Evolutionary conservation across 768 basidiomycete genomes (phyloP).

Genomic region (Pulveroboletus sp.): DNA sequence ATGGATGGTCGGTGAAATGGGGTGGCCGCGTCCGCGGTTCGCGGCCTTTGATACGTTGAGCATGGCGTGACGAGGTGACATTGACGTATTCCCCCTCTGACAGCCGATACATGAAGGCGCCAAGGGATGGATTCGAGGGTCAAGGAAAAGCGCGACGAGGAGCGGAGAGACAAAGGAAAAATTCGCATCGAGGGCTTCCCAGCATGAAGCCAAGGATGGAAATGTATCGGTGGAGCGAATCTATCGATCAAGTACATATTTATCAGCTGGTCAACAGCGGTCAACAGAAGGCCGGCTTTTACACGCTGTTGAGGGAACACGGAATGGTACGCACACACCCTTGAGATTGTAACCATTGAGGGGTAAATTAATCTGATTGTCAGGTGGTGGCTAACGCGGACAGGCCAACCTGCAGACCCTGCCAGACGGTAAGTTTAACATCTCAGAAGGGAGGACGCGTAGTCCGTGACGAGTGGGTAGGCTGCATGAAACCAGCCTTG

Average conservation of each 20-base stretch:
- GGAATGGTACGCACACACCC: constrained; percentile 1
- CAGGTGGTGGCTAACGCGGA: constrained; percentile 11
- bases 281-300: constrained; percentile 15
- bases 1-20: constrained; percentile 7
- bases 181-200: not conserved
- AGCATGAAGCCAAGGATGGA: constrained; percentile 1
- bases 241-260: constrained; percentile 18
- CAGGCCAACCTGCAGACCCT: constrained; percentile 9
- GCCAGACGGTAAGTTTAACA: constrained; percentile 13
- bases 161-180: not conserved
- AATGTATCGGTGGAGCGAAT: not conserved
- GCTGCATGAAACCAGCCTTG: constrained; percentile 9
- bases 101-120: not conserved
- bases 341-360: constrained; percentile 19
- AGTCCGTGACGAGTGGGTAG: not conserved
- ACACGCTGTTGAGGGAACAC: constrained; percentile 7
- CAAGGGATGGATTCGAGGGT: not conserved
- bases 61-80: constrained; percentile 1
- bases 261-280: constrained; percentile 17
- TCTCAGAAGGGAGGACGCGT: constrained; percentile 4
- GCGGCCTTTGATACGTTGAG: not conserved
- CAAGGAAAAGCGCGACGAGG: not conserved
- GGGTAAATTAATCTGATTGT: constrained; percentile 27
- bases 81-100: not conserved
- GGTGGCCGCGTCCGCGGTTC: constrained; percentile 1